Percentiles rank a stretch among this genome's conserved stretches.
phyloP scores from a whole-genome alignment of 345 rosid species.

The Eucalyptus marginata region DNA sequence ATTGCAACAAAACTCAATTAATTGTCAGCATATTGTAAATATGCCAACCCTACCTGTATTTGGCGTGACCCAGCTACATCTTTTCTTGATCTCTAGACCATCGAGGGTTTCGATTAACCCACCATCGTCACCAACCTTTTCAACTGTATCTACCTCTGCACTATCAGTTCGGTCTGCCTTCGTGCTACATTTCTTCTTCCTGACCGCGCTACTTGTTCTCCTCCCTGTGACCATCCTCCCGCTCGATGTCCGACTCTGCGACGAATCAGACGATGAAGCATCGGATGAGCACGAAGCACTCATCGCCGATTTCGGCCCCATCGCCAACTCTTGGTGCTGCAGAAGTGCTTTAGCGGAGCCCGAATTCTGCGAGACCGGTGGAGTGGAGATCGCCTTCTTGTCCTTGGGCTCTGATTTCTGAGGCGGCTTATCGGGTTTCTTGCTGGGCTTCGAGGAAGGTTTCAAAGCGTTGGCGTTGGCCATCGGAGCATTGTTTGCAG shows the following conservation, averaged over 20 bases:
- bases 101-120: conserved; percentile 5
- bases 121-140: conserved; percentile 3
- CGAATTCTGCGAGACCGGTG: conserved; percentile 8
- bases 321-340: conserved; percentile 12
- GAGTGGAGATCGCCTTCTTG: conserved; percentile 15
- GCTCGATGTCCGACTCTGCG: conserved; percentile 43
- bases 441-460: conserved; percentile 13
- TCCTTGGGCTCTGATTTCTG: conserved; percentile 14
- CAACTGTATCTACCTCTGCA: conserved; percentile 14
- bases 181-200: conserved; percentile 24
- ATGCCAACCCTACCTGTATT: conserved; percentile 41
- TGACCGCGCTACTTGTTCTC: conserved; percentile 1
- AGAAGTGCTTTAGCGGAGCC: conserved; percentile 21
- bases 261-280: conserved; percentile 73
- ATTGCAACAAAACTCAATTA: neutral
- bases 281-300: conserved; percentile 72
- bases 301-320: conserved; percentile 19
- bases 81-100: conserved; percentile 39
- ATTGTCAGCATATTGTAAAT: neutral
- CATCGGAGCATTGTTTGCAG: conserved; percentile 35
- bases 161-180: conserved; percentile 13
- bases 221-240: conserved; percentile 22
- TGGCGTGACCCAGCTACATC: conserved; percentile 75
- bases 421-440: conserved; percentile 21
- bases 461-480: conserved; percentile 4